Evolutionary conservation across 2,329 filamentous ascomycete genomes (phyloP).

Genomic region (Rutstroemia sydowiana): DNA sequence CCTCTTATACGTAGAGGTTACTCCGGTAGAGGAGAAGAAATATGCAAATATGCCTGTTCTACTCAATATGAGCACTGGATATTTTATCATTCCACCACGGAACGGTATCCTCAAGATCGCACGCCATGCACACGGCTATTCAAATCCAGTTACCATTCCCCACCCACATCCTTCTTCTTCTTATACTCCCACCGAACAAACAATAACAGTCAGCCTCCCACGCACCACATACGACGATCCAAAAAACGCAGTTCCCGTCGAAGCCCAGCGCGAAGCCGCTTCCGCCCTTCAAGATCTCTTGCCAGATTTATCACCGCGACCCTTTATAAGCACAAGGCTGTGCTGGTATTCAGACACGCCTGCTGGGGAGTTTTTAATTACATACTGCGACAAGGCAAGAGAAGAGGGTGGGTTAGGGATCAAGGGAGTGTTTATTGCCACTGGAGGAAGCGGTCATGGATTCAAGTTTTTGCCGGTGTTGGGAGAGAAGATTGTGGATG

Average conservation of each 20-base stretch:
- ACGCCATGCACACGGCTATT: conserved; percentile 52
- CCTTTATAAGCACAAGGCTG: conserved; percentile 44
- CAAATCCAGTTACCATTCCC: conserved; percentile 32
- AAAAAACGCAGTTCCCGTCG: conserved; percentile 16
- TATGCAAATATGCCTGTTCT: conserved; percentile 63
- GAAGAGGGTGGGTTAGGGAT: conserved; percentile 35
- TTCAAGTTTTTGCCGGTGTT: conserved; percentile 45
- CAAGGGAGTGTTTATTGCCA: conserved; percentile 40
- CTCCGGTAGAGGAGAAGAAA: conserved; percentile 57
- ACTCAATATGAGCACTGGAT: conserved; percentile 62
- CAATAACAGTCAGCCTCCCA: conserved; percentile 17
- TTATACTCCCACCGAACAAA: conserved; percentile 1
- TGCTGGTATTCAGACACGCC: conserved; percentile 63
- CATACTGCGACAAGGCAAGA: conserved; percentile 32
- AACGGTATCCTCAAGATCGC: conserved; percentile 50
- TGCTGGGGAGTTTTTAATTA: conserved; percentile 54
- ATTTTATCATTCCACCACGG: conserved; percentile 67
- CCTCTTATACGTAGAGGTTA: conserved; percentile 70
- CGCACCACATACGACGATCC: conserved; percentile 19
- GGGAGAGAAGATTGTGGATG: conserved; percentile 37
- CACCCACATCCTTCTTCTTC: conserved; percentile 13
- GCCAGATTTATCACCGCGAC: conserved; percentile 44
- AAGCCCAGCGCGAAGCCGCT: conserved; percentile 20
- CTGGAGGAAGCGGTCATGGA: conserved; percentile 42
- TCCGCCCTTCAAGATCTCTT: conserved; percentile 36